Percentiles rank a stretch among this genome's conserved stretches.
Evolutionary conservation across 805 yeast species (phyloP).

Genomic region (Starmera quercuum): DNA sequence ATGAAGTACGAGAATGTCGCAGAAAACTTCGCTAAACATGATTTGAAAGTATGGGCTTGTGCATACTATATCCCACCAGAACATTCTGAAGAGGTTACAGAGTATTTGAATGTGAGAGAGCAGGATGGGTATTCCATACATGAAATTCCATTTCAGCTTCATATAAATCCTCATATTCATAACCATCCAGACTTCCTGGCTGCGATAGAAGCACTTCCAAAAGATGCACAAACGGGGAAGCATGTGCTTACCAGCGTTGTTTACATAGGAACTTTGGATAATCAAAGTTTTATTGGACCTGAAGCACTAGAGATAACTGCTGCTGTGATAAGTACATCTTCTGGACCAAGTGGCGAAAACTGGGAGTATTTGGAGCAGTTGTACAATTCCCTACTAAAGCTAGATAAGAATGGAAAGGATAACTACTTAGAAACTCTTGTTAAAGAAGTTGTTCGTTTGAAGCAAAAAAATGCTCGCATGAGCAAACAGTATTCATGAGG

Average conservation of each 20-base stretch:
- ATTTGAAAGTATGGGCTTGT: constrained; percentile 64
- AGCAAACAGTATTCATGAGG: no score
- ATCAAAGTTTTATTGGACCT: constrained; percentile 82
- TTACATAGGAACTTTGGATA: constrained; percentile 78
- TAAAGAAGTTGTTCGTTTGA: constrained; percentile 4
- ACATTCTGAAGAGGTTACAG: constrained; percentile 50
- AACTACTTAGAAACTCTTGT: constrained; percentile 13
- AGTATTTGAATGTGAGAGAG: constrained; percentile 73
- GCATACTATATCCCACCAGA: constrained; percentile 74
- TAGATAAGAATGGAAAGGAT: constrained; percentile 14
- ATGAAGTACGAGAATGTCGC: constrained; percentile 17
- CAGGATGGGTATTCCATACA: constrained; percentile 82
- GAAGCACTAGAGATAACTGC: constrained; percentile 59
- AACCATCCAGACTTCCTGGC: constrained; percentile 16
- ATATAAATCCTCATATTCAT: constrained; percentile 11
- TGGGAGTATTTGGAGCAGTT: constrained; percentile 58
- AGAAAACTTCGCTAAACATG: constrained; percentile 27
- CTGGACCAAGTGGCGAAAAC: constrained; percentile 82
- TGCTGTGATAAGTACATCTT: constrained; percentile 39
- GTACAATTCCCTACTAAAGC: constrained; percentile 36
- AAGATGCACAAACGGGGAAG: constrained; percentile 26
- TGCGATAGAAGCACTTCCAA: constrained; percentile 21
- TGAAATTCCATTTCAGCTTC: constrained; percentile 53
- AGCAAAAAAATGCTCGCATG: not conserved
- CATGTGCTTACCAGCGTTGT: constrained; percentile 48